Evolutionary conservation across 352 stramenopile genomes (phyloP).

Genomic region (Pythium vanterpoolii): DNA sequence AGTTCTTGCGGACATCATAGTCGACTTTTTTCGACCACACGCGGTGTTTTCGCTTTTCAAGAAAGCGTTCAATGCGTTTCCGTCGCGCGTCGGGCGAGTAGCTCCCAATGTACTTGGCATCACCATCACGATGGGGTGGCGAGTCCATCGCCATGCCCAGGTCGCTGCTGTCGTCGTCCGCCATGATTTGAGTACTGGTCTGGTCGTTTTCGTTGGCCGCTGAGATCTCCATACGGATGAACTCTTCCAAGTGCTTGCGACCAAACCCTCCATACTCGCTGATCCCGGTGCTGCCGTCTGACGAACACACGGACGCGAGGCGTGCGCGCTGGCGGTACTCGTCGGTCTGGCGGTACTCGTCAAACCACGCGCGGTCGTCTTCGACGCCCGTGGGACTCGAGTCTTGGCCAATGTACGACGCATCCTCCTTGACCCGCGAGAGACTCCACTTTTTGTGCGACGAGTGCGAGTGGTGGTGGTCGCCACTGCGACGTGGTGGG

Average conservation of each 20-base stretch:
- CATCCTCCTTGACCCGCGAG: conserved; percentile 60
- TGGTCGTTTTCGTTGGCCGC: conserved; percentile 53
- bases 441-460: conserved; percentile 45
- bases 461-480: conserved; percentile 30
- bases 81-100: conserved; percentile 86
- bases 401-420: conserved; percentile 50
- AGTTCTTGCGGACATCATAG: conserved; percentile 99
- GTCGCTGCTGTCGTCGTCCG: not conserved
- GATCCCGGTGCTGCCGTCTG: conserved; percentile 36
- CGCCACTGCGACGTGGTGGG: conserved; percentile 20
- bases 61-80: conserved; percentile 86
- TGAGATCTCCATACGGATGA: conserved; percentile 82
- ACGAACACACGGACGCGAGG: conserved; percentile 72
- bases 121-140: conserved; percentile 8
- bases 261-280: conserved; percentile 72
- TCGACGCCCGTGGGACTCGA: conserved; percentile 73
- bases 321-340: conserved; percentile 73
- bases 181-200: conserved; percentile 22
- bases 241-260: conserved; percentile 72
- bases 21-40: conserved; percentile 98
- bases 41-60: conserved; percentile 90
- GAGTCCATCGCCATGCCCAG: conserved; percentile 1
- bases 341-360: conserved; percentile 48
- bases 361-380: conserved; percentile 52
- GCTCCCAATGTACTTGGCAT: conserved; percentile 78